Evolutionary conservation across 345 rosid genomes (phyloP).

Genomic region (Hibiscus trionum): DNA sequence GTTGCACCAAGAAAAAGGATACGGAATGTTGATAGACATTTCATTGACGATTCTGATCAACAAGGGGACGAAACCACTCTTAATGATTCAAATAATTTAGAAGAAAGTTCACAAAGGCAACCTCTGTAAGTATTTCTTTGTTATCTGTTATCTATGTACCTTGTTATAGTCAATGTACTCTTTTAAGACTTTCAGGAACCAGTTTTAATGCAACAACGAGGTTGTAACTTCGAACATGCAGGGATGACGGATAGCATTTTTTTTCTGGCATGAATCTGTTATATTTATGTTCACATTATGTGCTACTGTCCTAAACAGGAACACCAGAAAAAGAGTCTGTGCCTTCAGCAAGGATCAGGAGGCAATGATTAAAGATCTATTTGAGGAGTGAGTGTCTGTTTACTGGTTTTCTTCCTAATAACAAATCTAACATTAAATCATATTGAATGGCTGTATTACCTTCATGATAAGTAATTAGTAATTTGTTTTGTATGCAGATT

Average conservation of each 20-base stretch:
- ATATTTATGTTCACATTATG: constrained; percentile 12
- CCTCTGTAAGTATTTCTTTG: constrained; percentile 44
- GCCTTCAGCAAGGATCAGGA: constrained; percentile 76
- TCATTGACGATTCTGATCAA: constrained; percentile 20
- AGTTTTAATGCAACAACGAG: background rate
- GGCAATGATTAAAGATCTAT: constrained; percentile 53
- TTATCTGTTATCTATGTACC: background rate
- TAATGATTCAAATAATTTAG: constrained; percentile 28
- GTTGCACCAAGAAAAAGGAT: constrained; percentile 45
- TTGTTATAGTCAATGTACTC: background rate
- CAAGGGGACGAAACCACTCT: constrained; percentile 22
- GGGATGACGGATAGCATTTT: background rate
- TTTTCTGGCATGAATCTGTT: background rate
- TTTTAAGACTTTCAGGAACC: background rate
- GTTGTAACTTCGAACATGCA: constrained; percentile 10
- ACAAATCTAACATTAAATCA: background rate
- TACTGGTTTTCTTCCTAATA: background rate
- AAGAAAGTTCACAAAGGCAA: constrained; percentile 25
- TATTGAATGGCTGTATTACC: background rate
- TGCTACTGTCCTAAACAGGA: constrained; percentile 40
- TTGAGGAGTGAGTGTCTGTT: constrained; percentile 62
- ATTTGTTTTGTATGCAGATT: constrained; percentile 38
- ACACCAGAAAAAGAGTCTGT: constrained; percentile 53
- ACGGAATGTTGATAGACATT: constrained; percentile 17
- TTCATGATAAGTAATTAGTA: background rate